Evolutionary conservation across 306 rosid species (phyloP), one percentile per base, ranked within the genome.

Genomic region (Ormosia emarginata): DNA sequence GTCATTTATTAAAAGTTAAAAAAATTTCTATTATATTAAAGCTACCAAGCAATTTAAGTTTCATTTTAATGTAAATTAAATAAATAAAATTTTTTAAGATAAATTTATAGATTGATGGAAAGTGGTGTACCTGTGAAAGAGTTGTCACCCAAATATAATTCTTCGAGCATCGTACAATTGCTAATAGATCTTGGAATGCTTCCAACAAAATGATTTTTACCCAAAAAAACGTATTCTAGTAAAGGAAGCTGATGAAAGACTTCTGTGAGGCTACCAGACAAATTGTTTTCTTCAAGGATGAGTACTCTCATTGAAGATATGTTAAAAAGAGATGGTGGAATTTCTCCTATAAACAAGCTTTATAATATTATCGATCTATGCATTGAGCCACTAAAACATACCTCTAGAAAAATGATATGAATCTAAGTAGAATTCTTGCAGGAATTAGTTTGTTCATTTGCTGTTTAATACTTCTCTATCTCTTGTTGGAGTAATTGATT

Each of bases 131-230:
- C 86, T 78, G 79, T 7, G 13, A 83, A 71, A 13, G 4, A 8
- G 46, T 71, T 78, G 1, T 7, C 0, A 9, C 7, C 9, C 3
- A 83, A 18, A 2, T 0, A 5, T 53, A 78, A 40, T 0, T 0
- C 0, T 34, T 2, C 6, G 2, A 77, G 50, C 1, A 5, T 34
- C 5, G 83, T 78, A 65, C 83, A 83, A 7, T 78, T 83, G 34
- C 71, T 39, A 2, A 83, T 55, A 10, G 83, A 78, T 46, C 8
- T 67, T 50, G 83, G 83, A 62, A 83, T 69, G 33, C 24, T 61
- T 11, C 86, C 86, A 2, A 1, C 8, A 4, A 62, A 6, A 41
- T 65, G 61, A 43, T 78, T 83, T 0, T 0, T 2, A 0, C 0
- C 0, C 2, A 34, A 8, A 15, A 83, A 29, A 0, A 7, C 2